Percentiles rank a stretch among this genome's conserved stretches.
These are phyloP conservation scores for Penicillium sp. DNA, from an alignment of 2,329 filamentous ascomycete genomes.

Conservation along the genomic window DNA sequence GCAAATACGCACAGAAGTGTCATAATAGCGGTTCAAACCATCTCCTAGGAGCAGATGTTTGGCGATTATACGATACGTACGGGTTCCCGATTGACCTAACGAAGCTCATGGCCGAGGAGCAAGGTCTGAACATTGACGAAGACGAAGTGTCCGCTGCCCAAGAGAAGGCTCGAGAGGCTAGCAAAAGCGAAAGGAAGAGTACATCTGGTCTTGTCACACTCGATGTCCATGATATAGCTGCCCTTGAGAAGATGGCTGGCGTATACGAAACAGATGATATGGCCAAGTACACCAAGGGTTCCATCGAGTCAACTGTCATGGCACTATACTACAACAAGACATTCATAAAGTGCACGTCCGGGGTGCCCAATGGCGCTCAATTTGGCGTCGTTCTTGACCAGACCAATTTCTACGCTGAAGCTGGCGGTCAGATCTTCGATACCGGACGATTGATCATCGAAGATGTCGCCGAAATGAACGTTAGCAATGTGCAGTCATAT, in stretches of 20 bases:
- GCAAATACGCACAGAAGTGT: slow-evolving; percentile 72
- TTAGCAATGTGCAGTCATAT: slow-evolving; percentile 86
- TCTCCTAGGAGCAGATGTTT: slow-evolving; percentile 80
- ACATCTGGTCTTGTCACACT: slow-evolving; percentile 78
- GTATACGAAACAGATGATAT: slow-evolving; percentile 76
- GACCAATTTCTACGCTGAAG: slow-evolving; percentile 97
- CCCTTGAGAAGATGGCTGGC: slow-evolving; percentile 71
- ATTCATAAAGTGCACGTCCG: slow-evolving; percentile 71
- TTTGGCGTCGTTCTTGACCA: slow-evolving; percentile 83
- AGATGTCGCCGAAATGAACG: slow-evolving; percentile 79
- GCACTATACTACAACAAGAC: slow-evolving; percentile 77
- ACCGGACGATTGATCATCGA: slow-evolving; percentile 83
- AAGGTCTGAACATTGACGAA: slow-evolving; percentile 77
- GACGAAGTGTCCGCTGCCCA: slow-evolving; percentile 77
- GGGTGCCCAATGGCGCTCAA: slow-evolving; percentile 69
- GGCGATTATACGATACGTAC: slow-evolving; percentile 94
- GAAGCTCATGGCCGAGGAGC: slow-evolving; percentile 92
- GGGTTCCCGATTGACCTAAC: slow-evolving; percentile 96
- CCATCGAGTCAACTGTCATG: slow-evolving; percentile 70
- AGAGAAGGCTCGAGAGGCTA: slow-evolving; percentile 85
- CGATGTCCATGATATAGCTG: slow-evolving; percentile 86
- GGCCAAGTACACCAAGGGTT: slow-evolving; percentile 73
- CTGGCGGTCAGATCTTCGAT: slow-evolving; percentile 90
- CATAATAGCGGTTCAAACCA: slow-evolving; percentile 63
- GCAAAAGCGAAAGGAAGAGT: slow-evolving; percentile 86